These are phyloP conservation scores for Sutorius australiensis DNA, from an alignment of 768 basidiomycete species.

Conservation along the genomic window DNA sequence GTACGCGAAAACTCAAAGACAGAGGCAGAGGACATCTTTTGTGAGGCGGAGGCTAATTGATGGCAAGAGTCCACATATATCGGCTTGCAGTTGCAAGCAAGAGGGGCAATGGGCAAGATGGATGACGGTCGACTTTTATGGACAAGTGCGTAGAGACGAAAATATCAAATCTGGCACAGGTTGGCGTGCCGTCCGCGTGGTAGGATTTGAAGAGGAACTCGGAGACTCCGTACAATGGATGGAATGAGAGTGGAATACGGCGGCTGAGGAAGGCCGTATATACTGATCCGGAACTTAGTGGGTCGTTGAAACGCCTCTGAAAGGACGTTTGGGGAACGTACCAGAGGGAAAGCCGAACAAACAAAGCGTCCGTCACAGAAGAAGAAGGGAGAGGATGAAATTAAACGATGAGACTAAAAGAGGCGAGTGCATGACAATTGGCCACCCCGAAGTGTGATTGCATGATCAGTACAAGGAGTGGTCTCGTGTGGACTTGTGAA, in stretches of 20 bases:
- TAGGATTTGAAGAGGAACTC: constrained; percentile 9
- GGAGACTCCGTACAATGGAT: constrained; percentile 18
- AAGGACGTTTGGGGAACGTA: constrained; percentile 28
- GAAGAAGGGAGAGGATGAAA: constrained; percentile 26
- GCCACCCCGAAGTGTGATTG: constrained; percentile 27
- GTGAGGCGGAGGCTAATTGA: constrained; percentile 7
- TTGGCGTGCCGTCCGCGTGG: constrained; percentile 31
- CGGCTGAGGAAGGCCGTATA: constrained; percentile 22
- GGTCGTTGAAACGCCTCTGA: constrained; percentile 25
- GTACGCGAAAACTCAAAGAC: constrained; percentile 26
- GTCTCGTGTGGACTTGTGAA: constrained; percentile 21
- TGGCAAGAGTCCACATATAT: constrained; percentile 20
- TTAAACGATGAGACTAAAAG: constrained; percentile 31
- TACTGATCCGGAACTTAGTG: constrained; percentile 28
- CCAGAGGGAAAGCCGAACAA: constrained; percentile 23
- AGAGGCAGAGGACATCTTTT: constrained; percentile 18
- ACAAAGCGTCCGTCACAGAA: constrained; percentile 31
- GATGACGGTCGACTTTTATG: constrained; percentile 25
- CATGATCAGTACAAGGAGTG: constrained; percentile 20
- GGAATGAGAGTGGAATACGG: constrained; percentile 17
- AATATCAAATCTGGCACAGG: constrained; percentile 35
- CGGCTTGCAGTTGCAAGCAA: constrained; percentile 23
- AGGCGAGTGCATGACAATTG: constrained; percentile 20
- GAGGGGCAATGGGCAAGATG: constrained; percentile 33
- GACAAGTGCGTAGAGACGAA: constrained; percentile 8